These are phyloP conservation scores for Diatrype stigma DNA, from an alignment of 2,329 filamentous ascomycete species.

Conservation along the genomic window DNA sequence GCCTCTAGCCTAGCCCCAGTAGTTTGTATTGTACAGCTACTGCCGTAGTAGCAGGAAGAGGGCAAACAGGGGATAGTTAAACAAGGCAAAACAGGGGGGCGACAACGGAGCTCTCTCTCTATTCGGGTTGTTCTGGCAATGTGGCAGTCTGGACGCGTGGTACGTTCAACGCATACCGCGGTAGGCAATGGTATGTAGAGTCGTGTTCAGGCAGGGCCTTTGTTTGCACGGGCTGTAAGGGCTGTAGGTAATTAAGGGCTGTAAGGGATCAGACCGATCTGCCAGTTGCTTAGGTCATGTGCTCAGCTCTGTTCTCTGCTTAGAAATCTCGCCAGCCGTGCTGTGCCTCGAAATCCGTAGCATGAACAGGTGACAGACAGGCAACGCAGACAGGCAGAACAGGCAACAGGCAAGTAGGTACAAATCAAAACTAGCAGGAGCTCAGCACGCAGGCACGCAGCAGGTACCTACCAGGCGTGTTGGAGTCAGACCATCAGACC, in stretches of 20 bases:
- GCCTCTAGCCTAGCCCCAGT: not conserved
- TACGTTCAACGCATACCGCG: not conserved
- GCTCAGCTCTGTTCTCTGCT: not conserved
- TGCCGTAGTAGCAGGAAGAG: not conserved
- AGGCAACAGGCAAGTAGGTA: too few species aligned
- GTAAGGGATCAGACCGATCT: not conserved
- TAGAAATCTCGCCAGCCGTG: not conserved
- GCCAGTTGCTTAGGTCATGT: not conserved
- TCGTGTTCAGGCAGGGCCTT: not conserved
- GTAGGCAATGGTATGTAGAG: not conserved
- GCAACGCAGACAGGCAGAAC: too few species aligned
- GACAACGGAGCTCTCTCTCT: not conserved
- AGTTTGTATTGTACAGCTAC: not conserved
- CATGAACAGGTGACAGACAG: too few species aligned
- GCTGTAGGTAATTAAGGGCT: not conserved
- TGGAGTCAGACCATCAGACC: too few species aligned
- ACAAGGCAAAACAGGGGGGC: not conserved
- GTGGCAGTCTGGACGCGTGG: not conserved
- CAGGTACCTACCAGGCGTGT: too few species aligned
- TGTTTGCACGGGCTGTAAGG: not conserved
- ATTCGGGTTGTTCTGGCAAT: not conserved
- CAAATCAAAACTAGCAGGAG: too few species aligned
- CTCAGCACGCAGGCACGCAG: too few species aligned
- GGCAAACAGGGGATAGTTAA: not conserved
- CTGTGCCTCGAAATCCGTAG: not conserved